These are phyloP conservation scores for Colletotrichum sp. DNA, from an alignment of 2,329 filamentous ascomycete species.

Conservation along the genomic window DNA sequence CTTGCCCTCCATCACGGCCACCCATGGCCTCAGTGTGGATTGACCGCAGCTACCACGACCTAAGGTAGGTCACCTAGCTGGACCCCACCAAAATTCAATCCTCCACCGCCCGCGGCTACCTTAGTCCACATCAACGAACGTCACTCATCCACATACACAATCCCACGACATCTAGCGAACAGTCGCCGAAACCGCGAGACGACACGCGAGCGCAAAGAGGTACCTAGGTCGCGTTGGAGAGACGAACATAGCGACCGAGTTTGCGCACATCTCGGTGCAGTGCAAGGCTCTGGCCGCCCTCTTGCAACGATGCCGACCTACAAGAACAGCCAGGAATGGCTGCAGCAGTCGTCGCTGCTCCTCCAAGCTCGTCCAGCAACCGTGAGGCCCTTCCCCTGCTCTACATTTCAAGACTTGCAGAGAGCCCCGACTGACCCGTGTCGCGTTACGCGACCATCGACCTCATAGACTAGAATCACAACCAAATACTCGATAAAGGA, in stretches of 20 bases:
- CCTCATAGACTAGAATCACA: conserved; percentile 79
- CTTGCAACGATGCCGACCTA: conserved; percentile 77
- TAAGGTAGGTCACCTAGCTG: neutral
- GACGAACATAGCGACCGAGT: neutral
- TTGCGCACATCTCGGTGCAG: neutral
- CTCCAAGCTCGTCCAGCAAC: conserved; percentile 85
- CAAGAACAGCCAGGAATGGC: conserved; percentile 86
- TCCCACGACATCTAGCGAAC: neutral
- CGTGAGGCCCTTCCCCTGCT: conserved; percentile 57
- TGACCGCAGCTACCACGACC: neutral
- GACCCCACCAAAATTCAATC: conserved; percentile 13
- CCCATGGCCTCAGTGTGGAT: neutral
- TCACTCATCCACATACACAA: neutral
- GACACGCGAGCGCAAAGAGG: neutral
- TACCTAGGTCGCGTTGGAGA: neutral
- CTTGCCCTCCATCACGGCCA: neutral
- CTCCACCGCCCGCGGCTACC: neutral
- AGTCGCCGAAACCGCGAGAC: neutral
- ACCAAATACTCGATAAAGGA: conserved; percentile 84
- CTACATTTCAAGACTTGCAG: neutral
- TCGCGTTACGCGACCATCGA: conserved; percentile 9
- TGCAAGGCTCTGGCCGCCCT: neutral
- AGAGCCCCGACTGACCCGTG: neutral
- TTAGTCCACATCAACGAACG: neutral
- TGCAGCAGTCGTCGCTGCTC: conserved; percentile 84